Base-by-base conservation (phyloP, 495 filamentous ascomycete species). In the Hypoxylon perforatum region DNA sequence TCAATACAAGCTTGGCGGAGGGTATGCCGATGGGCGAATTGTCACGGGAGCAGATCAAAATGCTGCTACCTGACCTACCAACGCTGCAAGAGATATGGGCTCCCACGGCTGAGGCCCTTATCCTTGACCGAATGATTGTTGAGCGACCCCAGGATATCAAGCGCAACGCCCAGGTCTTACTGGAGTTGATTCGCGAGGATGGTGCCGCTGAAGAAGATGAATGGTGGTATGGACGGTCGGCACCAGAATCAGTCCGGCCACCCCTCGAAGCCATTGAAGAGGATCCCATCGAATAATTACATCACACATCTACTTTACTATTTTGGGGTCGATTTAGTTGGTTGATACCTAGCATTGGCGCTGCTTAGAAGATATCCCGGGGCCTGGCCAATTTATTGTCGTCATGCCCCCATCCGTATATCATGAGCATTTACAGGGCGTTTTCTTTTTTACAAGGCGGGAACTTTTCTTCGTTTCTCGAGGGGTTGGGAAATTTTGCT, bases 1-100 rank as follows among this genome's bases (percentile, higher is more conserved):
- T 83, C 61, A 75, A 79, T 66, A 84, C 80, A 30, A 85, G 82
- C 61, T 70, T 87, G 14, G 69, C 84, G 11, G 79, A 78, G 3
- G 84, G 84, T 4, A 84, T 83, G 74, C 84, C 84, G 17, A 87
- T 85, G 83, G 75, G 78, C 0, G 69, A 79, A 0, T 67, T 85
- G 46, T 54, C 74, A 44, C 77, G 74, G 51, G 83, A 85, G 1
- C 75, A 85, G 44, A 71, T 80, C n/a, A 77, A 75, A 55, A 54
- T 76, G 18, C 30, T 87, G n/a, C 62, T 85, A 12, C 72, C 77
- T 11, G 83, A 87, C 66, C 73, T 84, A 0, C 83, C 81, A 10
- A 72, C 72, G 9, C 69, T 87, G 19, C 78, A 80, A 41, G 76
- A 80, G 33, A 82, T 87, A 4, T 87, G 84, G 82, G 49, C 76